Evolutionary conservation across 805 yeast species (phyloP).

Genomic region (Zygosaccharomyces rouxii): DNA sequence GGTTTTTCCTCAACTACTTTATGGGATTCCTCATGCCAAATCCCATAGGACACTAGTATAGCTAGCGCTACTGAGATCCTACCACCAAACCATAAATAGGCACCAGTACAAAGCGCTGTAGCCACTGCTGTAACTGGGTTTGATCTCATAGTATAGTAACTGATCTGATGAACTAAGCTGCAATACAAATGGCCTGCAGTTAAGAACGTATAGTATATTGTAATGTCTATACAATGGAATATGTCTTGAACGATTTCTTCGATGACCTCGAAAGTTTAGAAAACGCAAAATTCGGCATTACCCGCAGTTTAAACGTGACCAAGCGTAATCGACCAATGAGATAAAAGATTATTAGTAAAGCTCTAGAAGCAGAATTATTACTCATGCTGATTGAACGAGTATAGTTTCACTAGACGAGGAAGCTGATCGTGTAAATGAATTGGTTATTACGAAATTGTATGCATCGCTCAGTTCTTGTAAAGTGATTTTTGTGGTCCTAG

Average conservation of each 20-base stretch:
- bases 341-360: background rate
- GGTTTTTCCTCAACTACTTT: background rate
- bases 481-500: conserved; percentile 3
- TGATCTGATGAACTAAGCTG: background rate
- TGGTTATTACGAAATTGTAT: conserved; percentile 14
- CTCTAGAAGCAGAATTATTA: background rate
- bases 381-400: conserved; percentile 13
- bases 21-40: conserved; percentile 20
- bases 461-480: conserved; percentile 14
- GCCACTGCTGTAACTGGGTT: conserved; percentile 5
- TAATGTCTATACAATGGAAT: background rate
- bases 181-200: background rate
- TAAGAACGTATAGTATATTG: background rate
- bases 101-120: conserved; percentile 6
- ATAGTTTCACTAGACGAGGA: conserved; percentile 23
- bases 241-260: background rate
- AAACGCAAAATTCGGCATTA: background rate
- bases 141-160: conserved; percentile 5
- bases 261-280: background rate
- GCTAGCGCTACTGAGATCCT: conserved; percentile 35
- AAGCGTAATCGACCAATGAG: background rate
- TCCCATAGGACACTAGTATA: conserved; percentile 24
- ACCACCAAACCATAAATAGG: conserved; percentile 35
- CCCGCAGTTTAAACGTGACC: background rate
- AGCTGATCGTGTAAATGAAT: conserved; percentile 25